Evolutionary conservation across 805 yeast species (phyloP).

Genomic region (Yarrowia sp.): DNA sequence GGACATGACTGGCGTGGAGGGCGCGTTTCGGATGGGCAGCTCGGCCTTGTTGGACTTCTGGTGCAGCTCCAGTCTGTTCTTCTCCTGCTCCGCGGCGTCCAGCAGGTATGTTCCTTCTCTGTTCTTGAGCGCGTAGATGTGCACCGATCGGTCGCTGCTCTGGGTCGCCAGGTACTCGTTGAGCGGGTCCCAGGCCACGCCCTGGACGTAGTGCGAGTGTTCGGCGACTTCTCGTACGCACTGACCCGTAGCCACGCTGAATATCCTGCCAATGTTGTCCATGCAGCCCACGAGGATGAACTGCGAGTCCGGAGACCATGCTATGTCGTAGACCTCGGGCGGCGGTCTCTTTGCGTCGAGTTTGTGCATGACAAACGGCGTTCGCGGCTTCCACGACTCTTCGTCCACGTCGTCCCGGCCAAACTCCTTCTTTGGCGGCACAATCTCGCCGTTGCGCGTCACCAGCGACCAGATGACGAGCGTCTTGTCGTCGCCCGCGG

Average conservation of each 20-base stretch:
- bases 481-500: conserved; percentile 95
- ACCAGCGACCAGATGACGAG: conserved; percentile 70
- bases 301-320: conserved; percentile 86
- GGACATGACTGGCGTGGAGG: conserved; percentile 28
- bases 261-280: conserved; percentile 79
- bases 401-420: conserved; percentile 45
- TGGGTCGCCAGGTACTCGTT: conserved; percentile 78
- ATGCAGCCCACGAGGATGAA: conserved; percentile 84
- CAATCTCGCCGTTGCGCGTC: conserved; percentile 38
- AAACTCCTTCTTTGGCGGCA: conserved; percentile 55
- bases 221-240: conserved; percentile 61
- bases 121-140: conserved; percentile 54
- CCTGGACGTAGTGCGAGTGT: conserved; percentile 90
- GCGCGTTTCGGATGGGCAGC: conserved; percentile 37
- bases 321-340: conserved; percentile 83
- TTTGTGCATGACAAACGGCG: conserved; percentile 24
- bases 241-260: conserved; percentile 55
- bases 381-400: conserved; percentile 72
- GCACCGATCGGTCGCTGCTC: conserved; percentile 82
- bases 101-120: conserved; percentile 40
- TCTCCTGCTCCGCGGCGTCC: conserved; percentile 32
- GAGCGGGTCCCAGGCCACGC: conserved; percentile 92
- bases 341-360: conserved; percentile 33
- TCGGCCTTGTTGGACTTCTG: conserved; percentile 38
- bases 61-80: conserved; percentile 11